These are phyloP conservation scores for Lineolata rhizophorae DNA, from an alignment of 495 filamentous ascomycete species.

Conservation along the genomic window DNA sequence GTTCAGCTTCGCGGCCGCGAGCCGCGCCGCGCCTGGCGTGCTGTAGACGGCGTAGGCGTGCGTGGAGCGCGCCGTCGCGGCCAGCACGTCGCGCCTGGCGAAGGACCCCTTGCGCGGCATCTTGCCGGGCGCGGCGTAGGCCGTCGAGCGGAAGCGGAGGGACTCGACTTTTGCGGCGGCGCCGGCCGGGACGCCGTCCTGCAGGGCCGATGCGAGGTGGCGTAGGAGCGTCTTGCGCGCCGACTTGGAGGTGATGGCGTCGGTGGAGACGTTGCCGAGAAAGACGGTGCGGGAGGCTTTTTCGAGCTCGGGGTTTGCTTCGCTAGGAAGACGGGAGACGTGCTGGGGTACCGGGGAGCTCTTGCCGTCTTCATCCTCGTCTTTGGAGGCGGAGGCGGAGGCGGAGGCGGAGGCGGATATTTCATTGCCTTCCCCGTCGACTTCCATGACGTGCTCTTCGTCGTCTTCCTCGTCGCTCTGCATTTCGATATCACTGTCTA, in stretches of 20 bases:
- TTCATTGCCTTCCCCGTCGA: too few relatives aligned
- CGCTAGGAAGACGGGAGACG: conserved; percentile 26
- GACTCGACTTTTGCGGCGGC: conserved; percentile 77
- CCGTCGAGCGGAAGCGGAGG: conserved; percentile 79
- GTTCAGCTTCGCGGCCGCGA: conserved; percentile 58
- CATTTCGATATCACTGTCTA: conserved; percentile 17
- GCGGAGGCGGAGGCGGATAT: too few relatives aligned
- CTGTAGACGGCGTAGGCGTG: conserved; percentile 88
- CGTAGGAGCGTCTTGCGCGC: conserved; percentile 53
- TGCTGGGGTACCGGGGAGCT: conserved; percentile 27
- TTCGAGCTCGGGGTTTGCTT: conserved; percentile 37
- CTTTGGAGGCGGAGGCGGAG: background rate
- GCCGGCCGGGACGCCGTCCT: conserved; percentile 22
- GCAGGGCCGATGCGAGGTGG: conserved; percentile 28
- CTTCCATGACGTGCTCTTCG: conserved; percentile 4
- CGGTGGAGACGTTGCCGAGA: conserved; percentile 68
- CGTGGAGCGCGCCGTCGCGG: conserved; percentile 73
- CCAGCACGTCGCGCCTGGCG: conserved; percentile 60
- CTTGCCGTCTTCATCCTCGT: conserved; percentile 15
- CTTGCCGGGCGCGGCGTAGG: conserved; percentile 44
- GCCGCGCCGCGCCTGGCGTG: conserved; percentile 45
- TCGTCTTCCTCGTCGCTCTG: conserved; percentile 19
- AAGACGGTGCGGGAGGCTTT: conserved; percentile 86
- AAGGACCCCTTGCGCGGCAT: conserved; percentile 81
- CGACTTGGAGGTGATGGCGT: conserved; percentile 58